A percentile compares a stretch with the other conserved stretches of the same genome.
phyloP scores from a whole-genome alignment of 441 rosid genomes.

The Erodium texanum region DNA sequence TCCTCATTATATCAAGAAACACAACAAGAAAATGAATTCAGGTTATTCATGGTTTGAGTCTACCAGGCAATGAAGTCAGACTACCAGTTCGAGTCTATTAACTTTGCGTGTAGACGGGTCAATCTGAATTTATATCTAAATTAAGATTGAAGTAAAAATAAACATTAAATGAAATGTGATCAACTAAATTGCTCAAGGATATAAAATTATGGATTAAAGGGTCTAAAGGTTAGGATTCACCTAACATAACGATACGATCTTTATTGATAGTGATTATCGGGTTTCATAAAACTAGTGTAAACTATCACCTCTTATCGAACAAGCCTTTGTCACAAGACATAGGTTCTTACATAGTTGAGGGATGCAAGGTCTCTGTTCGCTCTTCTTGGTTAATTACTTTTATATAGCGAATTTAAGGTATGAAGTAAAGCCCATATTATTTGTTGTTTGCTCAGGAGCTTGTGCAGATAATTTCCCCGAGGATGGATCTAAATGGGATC shows the following conservation, averaged over 20 bases:
- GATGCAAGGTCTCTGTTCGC: neutral
- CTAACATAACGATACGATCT: too few species aligned
- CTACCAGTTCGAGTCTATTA: too few species aligned
- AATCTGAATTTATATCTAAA: too few species aligned
- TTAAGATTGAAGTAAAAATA: too few species aligned
- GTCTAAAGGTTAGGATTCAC: too few species aligned
- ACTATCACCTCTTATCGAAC: neutral
- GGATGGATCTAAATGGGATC: conserved; percentile 61
- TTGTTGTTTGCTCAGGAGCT: conserved; percentile 34
- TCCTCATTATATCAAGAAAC: neutral
- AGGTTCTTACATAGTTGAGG: neutral
- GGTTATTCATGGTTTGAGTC: neutral
- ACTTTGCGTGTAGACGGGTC: too few species aligned
- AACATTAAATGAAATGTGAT: too few species aligned
- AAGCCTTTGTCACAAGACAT: neutral
- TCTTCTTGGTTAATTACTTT: too few species aligned
- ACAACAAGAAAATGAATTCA: neutral
- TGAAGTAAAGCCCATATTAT: neutral
- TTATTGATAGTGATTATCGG: too few species aligned
- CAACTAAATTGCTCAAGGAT: too few species aligned
- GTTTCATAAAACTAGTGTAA: neutral
- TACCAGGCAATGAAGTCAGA: neutral
- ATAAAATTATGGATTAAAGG: too few species aligned
- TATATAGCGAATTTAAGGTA: too few species aligned
- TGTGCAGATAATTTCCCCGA: conserved; percentile 20